Conservation (phyloP, 2,329 filamentous ascomycete genomes). For the Aspergillus novofumigatus region DNA sequence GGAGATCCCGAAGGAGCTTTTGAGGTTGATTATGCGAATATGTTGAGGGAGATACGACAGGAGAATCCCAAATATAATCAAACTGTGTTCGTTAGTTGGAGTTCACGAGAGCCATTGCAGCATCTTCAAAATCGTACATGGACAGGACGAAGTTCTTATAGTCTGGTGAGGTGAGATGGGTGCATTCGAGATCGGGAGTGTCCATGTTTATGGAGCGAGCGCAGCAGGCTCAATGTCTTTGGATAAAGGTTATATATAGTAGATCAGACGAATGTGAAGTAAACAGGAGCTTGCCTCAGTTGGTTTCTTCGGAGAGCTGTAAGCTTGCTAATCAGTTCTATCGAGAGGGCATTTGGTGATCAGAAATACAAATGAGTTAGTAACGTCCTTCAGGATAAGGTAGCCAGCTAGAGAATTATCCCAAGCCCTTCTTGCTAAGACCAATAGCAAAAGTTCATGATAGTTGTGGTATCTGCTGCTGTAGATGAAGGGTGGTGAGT, state of each 20-base stretch:
- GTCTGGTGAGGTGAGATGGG: constrained; percentile 49
- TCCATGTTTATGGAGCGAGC: constrained; percentile 18
- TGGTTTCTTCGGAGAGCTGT: neutral
- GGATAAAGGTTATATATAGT: neutral
- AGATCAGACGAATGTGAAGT: neutral
- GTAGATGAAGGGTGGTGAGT: neutral
- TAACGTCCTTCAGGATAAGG: neutral
- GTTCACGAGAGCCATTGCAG: constrained; percentile 6
- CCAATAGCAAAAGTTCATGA: neutral
- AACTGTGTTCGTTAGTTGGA: constrained; percentile 32
- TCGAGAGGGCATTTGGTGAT: neutral
- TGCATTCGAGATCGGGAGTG: constrained; percentile 39
- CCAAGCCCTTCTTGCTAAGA: neutral
- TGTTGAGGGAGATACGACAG: constrained; percentile 95
- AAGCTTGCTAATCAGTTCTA: neutral
- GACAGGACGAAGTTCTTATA: constrained; percentile 52
- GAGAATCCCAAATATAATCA: constrained; percentile 83
- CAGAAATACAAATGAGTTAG: neutral
- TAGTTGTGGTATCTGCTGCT: neutral
- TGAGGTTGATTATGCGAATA: constrained; percentile 78
- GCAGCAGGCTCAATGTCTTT: constrained; percentile 3
- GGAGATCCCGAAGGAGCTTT: constrained; percentile 89
- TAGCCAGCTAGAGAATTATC: neutral
- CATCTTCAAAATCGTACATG: constrained; percentile 39
- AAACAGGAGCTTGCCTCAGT: neutral